phyloP scores from a whole-genome alignment of 257 asterid genomes.

The Nemophila menziesii region DNA sequence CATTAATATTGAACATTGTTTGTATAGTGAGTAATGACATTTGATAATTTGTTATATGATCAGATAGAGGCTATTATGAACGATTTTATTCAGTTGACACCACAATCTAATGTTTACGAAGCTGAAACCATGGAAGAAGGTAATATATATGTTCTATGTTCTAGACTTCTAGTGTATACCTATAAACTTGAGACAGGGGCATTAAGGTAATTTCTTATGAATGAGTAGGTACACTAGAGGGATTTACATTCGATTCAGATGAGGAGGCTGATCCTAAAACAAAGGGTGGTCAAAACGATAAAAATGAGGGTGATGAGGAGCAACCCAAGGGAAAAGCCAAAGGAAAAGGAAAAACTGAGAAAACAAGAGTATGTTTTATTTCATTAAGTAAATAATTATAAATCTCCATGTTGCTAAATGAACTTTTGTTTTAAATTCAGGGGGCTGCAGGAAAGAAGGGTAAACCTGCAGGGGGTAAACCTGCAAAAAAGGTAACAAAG shows the following conservation, averaged over 20 bases:
- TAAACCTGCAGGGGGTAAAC: constrained; percentile 54
- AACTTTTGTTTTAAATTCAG: constrained; percentile 26
- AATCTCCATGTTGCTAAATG: constrained; percentile 9
- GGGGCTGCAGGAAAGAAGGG: constrained; percentile 47
- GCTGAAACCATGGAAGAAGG: constrained; percentile 97
- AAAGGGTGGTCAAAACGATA: constrained; percentile 32
- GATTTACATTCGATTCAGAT: constrained; percentile 80
- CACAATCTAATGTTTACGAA: constrained; percentile 61
- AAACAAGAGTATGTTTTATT: constrained; percentile 37
- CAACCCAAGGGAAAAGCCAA: constrained; percentile 44
- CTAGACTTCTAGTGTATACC: constrained; percentile 2
- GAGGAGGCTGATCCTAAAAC: constrained; percentile 63
- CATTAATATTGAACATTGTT: neutral
- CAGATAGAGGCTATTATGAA: constrained; percentile 88
- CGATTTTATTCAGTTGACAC: constrained; percentile 75
- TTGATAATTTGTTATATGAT: constrained; percentile 16
- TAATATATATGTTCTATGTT: constrained; percentile 13
- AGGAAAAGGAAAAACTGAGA: constrained; percentile 42
- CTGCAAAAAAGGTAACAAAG: constrained; percentile 55
- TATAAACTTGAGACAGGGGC: neutral
- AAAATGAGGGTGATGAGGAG: constrained; percentile 43
- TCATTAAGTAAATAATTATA: constrained; percentile 3
- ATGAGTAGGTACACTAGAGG: constrained; percentile 69
- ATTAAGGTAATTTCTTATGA: constrained; percentile 15
- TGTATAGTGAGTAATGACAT: constrained; percentile 3